phyloP scores from a whole-genome alignment of 2,329 filamentous ascomycete genomes.

The Dactylella cylindrospora region DNA sequence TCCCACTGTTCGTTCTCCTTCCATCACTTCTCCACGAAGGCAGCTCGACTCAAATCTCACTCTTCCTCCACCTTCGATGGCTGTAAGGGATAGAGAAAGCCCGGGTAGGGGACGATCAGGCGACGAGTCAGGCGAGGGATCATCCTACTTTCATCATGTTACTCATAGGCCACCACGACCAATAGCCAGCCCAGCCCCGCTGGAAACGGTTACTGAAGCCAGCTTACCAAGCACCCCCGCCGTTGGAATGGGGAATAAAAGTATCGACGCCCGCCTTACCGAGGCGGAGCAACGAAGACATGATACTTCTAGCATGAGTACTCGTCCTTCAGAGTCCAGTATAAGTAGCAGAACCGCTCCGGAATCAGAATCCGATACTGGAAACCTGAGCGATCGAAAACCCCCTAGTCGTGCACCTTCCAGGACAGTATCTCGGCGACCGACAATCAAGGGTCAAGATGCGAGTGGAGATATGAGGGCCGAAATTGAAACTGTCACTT shows the following conservation, averaged over 20 bases:
- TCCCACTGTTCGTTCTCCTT: conserved; percentile 46
- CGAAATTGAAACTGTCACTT: conserved; percentile 92
- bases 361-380: conserved; percentile 54
- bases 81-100: conserved; percentile 38
- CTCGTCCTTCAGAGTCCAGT: conserved; percentile 50
- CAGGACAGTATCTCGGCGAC: conserved; percentile 65
- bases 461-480: conserved; percentile 81
- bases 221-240: conserved; percentile 73
- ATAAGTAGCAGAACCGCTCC: conserved; percentile 54
- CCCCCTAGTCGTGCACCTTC: conserved; percentile 64
- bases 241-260: conserved; percentile 55
- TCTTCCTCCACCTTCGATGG: conserved; percentile 43
- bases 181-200: conserved; percentile 58
- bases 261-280: conserved; percentile 51
- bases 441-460: conserved; percentile 64
- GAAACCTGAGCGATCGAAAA: conserved; percentile 53
- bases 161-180: conserved; percentile 44
- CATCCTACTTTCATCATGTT: conserved; percentile 30
- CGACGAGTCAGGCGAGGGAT: conserved; percentile 44
- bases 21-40: conserved; percentile 44
- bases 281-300: conserved; percentile 52
- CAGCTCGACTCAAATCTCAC: conserved; percentile 41
- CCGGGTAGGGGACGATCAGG: conserved; percentile 41
- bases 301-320: conserved; percentile 47
- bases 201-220: conserved; percentile 91